Evolutionary conservation across 2,329 filamentous ascomycete species (phyloP).

Genomic region (Thermochaetoides dissita): DNA sequence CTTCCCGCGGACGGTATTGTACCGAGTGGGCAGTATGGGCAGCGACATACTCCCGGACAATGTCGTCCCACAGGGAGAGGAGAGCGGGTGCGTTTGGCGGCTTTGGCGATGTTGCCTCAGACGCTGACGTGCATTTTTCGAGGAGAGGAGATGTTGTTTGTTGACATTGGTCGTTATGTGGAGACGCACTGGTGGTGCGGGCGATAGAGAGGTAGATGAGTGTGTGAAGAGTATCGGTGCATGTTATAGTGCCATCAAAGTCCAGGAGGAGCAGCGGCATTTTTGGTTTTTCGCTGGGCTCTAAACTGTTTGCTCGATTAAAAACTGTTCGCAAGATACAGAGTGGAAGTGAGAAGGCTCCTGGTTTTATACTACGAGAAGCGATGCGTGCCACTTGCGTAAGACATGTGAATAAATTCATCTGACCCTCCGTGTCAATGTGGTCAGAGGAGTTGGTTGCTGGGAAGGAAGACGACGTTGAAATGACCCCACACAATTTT

Average conservation of each 20-base stretch:
- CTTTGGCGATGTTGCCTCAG: background rate
- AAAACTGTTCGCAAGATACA: background rate
- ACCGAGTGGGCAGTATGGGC: slow-evolving; percentile 21
- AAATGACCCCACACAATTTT: too few species aligned
- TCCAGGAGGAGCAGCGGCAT: slow-evolving; percentile 33
- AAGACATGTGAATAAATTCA: too few species aligned
- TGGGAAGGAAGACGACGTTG: too few species aligned
- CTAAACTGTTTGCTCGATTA: background rate
- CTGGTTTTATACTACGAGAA: too few species aligned
- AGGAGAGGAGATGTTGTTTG: background rate
- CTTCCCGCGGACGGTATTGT: slow-evolving; percentile 19
- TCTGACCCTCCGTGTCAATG: too few species aligned
- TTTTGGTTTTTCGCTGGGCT: background rate
- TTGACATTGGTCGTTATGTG: slow-evolving; percentile 13
- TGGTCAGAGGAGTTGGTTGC: too few species aligned
- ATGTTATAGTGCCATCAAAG: slow-evolving; percentile 47
- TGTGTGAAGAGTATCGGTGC: slow-evolving; percentile 35
- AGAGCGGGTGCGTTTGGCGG: background rate
- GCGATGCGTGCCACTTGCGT: too few species aligned
- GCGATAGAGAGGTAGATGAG: slow-evolving; percentile 31
- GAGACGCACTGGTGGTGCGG: slow-evolving; percentile 1
- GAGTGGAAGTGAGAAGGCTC: too few species aligned
- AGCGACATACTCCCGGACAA: slow-evolving; percentile 31
- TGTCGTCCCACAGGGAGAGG: slow-evolving; percentile 16
- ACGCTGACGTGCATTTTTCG: background rate